Percentiles rank a stretch among this genome's conserved stretches.
Evolutionary conservation across 2,329 filamentous ascomycete species (phyloP).

Genomic region (Grosmannia clavigera): DNA sequence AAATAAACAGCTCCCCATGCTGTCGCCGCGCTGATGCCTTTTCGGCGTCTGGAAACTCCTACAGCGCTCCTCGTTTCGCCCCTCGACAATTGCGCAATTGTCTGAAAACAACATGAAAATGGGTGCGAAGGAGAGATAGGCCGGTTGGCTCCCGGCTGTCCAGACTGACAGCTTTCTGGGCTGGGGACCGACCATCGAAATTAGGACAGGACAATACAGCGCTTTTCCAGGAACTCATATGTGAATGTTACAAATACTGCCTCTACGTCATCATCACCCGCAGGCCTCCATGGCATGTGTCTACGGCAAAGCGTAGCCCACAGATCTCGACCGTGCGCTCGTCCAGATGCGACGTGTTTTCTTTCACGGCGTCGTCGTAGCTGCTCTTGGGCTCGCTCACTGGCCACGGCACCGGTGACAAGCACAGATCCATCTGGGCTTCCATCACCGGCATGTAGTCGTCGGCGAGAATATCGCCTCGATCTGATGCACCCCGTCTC

Average conservation of each 20-base stretch:
- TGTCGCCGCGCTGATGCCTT: background rate
- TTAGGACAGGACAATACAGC: background rate
- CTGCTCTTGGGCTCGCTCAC: background rate
- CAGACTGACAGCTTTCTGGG: too few species aligned
- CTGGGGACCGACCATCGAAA: too few species aligned
- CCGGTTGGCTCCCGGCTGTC: too few species aligned
- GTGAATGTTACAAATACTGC: background rate
- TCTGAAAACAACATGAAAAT: too few species aligned
- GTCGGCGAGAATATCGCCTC: background rate
- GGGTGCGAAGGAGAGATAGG: too few species aligned
- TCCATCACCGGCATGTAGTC: background rate
- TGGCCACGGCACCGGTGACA: background rate
- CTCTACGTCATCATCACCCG: background rate
- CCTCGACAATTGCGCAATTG: too few species aligned
- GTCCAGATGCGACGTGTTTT: background rate
- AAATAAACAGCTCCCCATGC: constrained; percentile 17
- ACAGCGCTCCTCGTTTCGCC: too few species aligned
- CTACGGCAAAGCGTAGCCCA: constrained; percentile 5
- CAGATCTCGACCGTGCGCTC: background rate
- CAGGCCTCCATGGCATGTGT: background rate
- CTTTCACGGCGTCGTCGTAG: background rate
- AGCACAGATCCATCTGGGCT: background rate
- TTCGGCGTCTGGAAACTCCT: too few species aligned
- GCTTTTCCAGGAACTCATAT: too few species aligned
- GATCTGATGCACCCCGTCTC: background rate